These are phyloP conservation scores for Fusarium sp. DNA, from an alignment of 2,329 filamentous ascomycete genomes.

Conservation along the genomic window DNA sequence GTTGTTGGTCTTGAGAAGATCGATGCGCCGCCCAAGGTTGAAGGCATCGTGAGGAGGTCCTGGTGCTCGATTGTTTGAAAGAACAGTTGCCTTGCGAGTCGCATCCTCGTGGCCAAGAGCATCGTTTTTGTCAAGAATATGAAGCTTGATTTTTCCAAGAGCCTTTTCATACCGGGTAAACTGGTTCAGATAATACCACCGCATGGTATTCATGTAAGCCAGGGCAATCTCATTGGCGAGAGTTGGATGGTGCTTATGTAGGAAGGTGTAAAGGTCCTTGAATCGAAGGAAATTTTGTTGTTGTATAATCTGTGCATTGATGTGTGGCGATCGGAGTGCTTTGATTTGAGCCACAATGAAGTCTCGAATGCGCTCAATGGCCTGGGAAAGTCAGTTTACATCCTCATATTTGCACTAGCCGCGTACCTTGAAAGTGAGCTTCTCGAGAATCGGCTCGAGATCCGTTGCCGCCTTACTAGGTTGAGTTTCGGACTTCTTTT, in stretches of 20 bases:
- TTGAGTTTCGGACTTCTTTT: slow-evolving; percentile 72
- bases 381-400: slow-evolving; percentile 60
- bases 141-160: slow-evolving; percentile 85
- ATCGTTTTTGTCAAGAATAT: slow-evolving; percentile 85
- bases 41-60: slow-evolving; percentile 85
- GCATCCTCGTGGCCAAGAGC: slow-evolving; percentile 83
- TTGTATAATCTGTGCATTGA: slow-evolving; percentile 97
- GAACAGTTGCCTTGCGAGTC: slow-evolving; percentile 72
- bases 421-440: slow-evolving; percentile 82
- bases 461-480: slow-evolving; percentile 84
- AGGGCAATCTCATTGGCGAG: slow-evolving; percentile 90
- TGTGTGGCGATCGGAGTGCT: slow-evolving; percentile 90
- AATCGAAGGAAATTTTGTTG: slow-evolving; percentile 91
- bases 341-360: slow-evolving; percentile 96
- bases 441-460: slow-evolving; percentile 84
- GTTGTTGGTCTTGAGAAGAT: slow-evolving; percentile 80
- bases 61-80: slow-evolving; percentile 61
- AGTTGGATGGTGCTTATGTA: slow-evolving; percentile 83
- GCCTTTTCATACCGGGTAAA: slow-evolving; percentile 90
- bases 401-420: not conserved
- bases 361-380: slow-evolving; percentile 93
- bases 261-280: slow-evolving; percentile 88
- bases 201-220: slow-evolving; percentile 98
- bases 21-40: slow-evolving; percentile 86
- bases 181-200: slow-evolving; percentile 96